These are phyloP conservation scores for Blastocystis sp. DNA, from an alignment of 352 stramenopile species.

Conservation along the genomic window DNA sequence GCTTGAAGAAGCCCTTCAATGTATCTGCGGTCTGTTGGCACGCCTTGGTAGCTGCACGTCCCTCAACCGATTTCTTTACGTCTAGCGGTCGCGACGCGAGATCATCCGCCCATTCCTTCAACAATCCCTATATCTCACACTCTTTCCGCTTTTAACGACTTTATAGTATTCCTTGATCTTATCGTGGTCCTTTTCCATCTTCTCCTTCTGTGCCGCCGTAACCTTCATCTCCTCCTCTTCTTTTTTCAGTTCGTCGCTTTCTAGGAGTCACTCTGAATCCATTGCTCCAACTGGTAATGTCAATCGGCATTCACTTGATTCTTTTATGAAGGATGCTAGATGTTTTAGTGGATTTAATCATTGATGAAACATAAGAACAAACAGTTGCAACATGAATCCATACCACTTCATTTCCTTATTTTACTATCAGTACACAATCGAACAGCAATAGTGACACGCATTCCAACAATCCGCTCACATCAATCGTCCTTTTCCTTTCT, in stretches of 20 bases:
- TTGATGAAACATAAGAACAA: neutral
- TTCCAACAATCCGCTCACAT: neutral
- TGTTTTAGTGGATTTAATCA: neutral
- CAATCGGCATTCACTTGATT: neutral
- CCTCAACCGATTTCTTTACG: conserved; percentile 39
- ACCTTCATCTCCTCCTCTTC: conserved; percentile 47
- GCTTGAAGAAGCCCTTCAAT: conserved; percentile 51
- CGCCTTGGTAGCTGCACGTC: neutral
- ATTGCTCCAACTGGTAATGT: neutral
- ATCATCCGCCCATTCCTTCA: conserved; percentile 39
- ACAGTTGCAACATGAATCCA: neutral
- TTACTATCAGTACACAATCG: no score
- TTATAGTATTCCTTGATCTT: conserved; percentile 47
- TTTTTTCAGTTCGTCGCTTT: neutral
- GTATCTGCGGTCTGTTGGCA: conserved; percentile 47
- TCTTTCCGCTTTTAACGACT: neutral
- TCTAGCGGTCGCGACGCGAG: conserved; percentile 17
- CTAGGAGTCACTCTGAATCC: neutral
- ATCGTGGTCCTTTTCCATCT: conserved; percentile 47
- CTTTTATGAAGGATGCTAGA: neutral
- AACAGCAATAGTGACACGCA: no score
- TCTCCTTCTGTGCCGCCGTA: conserved; percentile 31
- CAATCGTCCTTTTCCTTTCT: neutral
- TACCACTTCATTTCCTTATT: no score
- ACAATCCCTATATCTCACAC: neutral